Evolutionary conservation across 129 eudicot species (phyloP).

Genomic region (Flaveria linearis): DNA sequence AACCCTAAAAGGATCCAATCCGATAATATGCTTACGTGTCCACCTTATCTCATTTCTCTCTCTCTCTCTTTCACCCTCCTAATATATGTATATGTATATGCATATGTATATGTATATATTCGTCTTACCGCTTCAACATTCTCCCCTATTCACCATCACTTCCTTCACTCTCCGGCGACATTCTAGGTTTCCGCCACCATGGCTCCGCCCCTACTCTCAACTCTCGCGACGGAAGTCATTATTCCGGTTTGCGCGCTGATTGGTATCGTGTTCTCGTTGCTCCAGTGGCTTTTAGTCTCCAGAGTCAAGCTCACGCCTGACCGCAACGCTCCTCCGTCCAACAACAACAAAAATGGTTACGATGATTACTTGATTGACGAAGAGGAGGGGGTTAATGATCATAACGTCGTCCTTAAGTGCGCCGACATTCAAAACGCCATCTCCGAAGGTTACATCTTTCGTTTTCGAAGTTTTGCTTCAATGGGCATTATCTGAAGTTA

Average conservation of each 20-base stretch:
- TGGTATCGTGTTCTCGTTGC: constrained; percentile 70
- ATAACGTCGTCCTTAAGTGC: constrained; percentile 59
- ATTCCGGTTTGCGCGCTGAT: constrained; percentile 77
- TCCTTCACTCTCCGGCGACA: constrained; percentile 9
- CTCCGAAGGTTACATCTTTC: constrained; percentile 59
- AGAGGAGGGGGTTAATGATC: constrained; percentile 74
- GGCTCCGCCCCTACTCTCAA: constrained; percentile 56
- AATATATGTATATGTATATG: no score
- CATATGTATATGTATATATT: no score
- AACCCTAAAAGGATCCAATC: constrained; percentile 12
- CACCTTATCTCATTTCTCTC: constrained; percentile 33
- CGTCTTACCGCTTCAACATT: no score
- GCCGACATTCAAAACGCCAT: constrained; percentile 86
- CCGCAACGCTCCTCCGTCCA: constrained; percentile 16
- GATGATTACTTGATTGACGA: constrained; percentile 77
- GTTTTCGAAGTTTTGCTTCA: neutral
- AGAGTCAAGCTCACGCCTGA: constrained; percentile 57
- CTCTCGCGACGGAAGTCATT: constrained; percentile 62
- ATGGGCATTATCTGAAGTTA: no score
- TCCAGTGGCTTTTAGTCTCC: constrained; percentile 80
- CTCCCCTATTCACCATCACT: no score
- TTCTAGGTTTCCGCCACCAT: constrained; percentile 42
- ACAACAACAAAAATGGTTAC: constrained; percentile 52
- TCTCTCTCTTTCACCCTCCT: constrained; percentile 18
- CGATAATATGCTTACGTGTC: constrained; percentile 21